Percentiles rank a stretch among this genome's conserved stretches.
phyloP scores from a whole-genome alignment of 352 stramenopile species.

The Phytophthora pisi region DNA sequence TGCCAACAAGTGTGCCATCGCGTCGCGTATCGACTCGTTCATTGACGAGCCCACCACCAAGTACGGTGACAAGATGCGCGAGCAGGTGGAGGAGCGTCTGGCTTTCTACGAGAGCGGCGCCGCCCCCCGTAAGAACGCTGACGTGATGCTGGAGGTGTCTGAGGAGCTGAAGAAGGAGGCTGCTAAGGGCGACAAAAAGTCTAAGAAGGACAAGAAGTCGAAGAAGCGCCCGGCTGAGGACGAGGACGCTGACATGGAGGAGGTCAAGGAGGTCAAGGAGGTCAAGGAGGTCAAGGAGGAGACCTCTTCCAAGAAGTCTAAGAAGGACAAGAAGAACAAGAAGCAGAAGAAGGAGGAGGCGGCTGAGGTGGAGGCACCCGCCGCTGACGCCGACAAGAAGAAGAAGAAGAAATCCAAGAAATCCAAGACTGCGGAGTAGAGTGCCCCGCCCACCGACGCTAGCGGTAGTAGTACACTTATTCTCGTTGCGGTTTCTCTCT shows the following conservation, averaged over 20 bases:
- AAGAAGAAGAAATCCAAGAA: conserved; percentile 87
- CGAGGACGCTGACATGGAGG: conserved; percentile 58
- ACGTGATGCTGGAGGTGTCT: conserved; percentile 98
- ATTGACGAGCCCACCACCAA: conserved; percentile 95
- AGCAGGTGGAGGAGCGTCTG: conserved; percentile 99
- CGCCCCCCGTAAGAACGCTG: conserved; percentile 98
- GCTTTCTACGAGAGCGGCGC: conserved; percentile 99
- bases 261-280: conserved; percentile 54
- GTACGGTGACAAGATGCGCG: conserved; percentile 98
- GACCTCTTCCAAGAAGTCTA: conserved; percentile 79
- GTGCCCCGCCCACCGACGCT: conserved; percentile 33
- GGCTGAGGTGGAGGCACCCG: conserved; percentile 21
- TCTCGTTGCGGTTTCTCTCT: conserved; percentile 34
- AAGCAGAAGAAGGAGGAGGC: conserved; percentile 53
- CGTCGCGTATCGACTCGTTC: conserved; percentile 99
- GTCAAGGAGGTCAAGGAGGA: conserved; percentile 71
- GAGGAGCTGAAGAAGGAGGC: conserved; percentile 84
- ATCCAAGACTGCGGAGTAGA: conserved; percentile 77
- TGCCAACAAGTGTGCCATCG: conserved; percentile 99
- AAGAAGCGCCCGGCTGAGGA: conserved; percentile 84
- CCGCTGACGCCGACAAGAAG: conserved; percentile 61
- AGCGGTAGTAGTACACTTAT: conserved; percentile 56
- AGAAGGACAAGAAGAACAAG: conserved; percentile 80
- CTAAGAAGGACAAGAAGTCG: conserved; percentile 77
- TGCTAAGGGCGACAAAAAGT: conserved; percentile 58